Evolutionary conservation across 345 rosid species (phyloP), one percentile per base, ranked within the genome.

Genomic region (Toxicodendron radicans): DNA sequence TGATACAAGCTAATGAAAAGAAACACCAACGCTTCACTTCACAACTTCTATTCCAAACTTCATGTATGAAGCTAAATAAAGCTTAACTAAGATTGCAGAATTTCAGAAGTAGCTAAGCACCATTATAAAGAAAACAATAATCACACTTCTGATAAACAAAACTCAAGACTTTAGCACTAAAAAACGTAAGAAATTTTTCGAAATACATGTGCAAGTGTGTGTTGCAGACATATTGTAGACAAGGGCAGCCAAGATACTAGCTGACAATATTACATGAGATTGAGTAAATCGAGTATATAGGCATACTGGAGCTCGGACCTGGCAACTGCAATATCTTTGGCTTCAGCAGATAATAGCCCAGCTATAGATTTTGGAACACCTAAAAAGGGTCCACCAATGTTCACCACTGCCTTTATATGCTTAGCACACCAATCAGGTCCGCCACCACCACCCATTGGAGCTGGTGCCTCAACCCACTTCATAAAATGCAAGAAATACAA

Each of bases 391-490:
- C 95, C 97, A 66, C 97, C 99, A 49, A 95, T 93, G 66, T 95
- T 95, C 84, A 95, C 78, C 75, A 95, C 92, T 3, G 99, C 90
- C 78, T 93, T 95, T 68, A 95, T 92, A 89, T 95, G 82, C 84
- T 90, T 95, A 0, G 98, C 79, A 70, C 99, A 95, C 99, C 98
- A 95, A 77, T 85, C 91, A 13, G 93, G 85, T 58, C 97, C 99
- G 43, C 99, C 98, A 0, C 97, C 98, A 27, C 97, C 99, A 27
- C 99, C 99, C 91, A 90, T 81, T 21, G 98, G 98, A 85, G 92
- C 90, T 30, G 99, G 99, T 77, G 95, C 88, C 85, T 95, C 99
- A 7, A 95, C 98, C 99, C 99, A 95, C 80, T 95, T 95, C 97
- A 95, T 91, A 78, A 95, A 95, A 79, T 95, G 99, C 38, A 90